A percentile compares a stretch with the other conserved stretches of the same genome.
phyloP scores from a whole-genome alignment of 331 rosid species.

The Erythrophleum ivorense region DNA sequence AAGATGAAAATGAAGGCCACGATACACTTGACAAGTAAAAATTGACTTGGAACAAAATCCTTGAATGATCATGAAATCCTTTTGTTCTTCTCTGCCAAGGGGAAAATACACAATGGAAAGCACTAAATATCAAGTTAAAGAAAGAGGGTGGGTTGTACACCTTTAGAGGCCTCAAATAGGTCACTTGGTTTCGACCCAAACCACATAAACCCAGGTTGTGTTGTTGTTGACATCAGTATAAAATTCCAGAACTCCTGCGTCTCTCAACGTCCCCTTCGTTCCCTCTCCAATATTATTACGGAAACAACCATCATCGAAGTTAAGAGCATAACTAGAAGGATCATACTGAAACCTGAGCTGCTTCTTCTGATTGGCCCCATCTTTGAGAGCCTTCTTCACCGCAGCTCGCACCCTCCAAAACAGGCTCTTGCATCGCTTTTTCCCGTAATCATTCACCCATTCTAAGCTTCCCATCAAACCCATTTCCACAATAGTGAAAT shows the following conservation, averaged over 20 bases:
- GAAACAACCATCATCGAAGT: slow-evolving; percentile 79
- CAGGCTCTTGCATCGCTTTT: slow-evolving; percentile 64
- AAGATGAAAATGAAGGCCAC: not conserved
- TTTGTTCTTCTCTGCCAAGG: slow-evolving; percentile 13
- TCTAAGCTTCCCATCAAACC: slow-evolving; percentile 52
- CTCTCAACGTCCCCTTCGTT: slow-evolving; percentile 33
- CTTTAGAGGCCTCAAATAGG: not conserved
- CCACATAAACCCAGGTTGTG: slow-evolving; percentile 69
- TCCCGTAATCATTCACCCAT: slow-evolving; percentile 58
- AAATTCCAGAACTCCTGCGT: slow-evolving; percentile 43
- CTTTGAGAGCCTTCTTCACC: slow-evolving; percentile 70
- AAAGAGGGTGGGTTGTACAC: not conserved
- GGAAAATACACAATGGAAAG: slow-evolving; percentile 11
- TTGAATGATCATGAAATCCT: slow-evolving; percentile 27
- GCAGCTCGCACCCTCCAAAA: slow-evolving; percentile 77
- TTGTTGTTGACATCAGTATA: slow-evolving; percentile 43
- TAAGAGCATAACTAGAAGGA: slow-evolving; percentile 93
- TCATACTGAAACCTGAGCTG: slow-evolving; percentile 78
- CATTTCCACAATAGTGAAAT: slow-evolving; percentile 27
- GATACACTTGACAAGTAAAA: not conserved
- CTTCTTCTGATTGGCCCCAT: slow-evolving; percentile 42
- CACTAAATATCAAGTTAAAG: not conserved
- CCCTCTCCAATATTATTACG: slow-evolving; percentile 42
- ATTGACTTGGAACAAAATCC: slow-evolving; percentile 25
- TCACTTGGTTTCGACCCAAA: slow-evolving; percentile 64